Base-by-base conservation (phyloP, 2,329 filamentous ascomycete genomes). In the Rutstroemia sp. region DNA sequence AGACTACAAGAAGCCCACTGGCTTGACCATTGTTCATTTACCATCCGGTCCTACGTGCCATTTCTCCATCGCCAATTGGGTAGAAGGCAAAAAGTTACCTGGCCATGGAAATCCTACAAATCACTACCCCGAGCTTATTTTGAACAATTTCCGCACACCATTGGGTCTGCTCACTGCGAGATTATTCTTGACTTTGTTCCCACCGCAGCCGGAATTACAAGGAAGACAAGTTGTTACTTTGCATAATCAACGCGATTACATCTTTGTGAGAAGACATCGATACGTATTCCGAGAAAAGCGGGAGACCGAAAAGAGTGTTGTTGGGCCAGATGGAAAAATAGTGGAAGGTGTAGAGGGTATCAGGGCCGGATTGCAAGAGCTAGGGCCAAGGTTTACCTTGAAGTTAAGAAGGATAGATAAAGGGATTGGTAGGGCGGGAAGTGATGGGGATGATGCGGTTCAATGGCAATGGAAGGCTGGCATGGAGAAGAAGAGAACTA, bases 381-480 rank as follows among this genome's bases (percentile, higher is more conserved):
- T 96, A 23, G 92, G 92, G 0, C 92, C 90, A 7, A 78, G 85
- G 65, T 79, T 94, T 75, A 92, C 88, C 2, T 73, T 97, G 62
- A 97, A 97, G 76, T 74, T 99, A 67, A 83, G 92, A 64, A 83
- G 94, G 66, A 86, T 97, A 45, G 92, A 97, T 70, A 92, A 91
- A 73, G 92, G 92, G 0, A 88, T 99, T 62, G 83, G 83, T 14
- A 73, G 80, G 55, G 83, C 83, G 7, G 83, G 83, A 17, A 85
- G 82, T 64, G 78, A 84, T 59, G 81, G 68, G 14, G 64, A 68
- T 34, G 68, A 71, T 64, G 67, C 67, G 3, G 62, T 70, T 16
- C 69, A 95, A 69, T 97, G 94, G 92, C 83, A 96, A 70, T 99
- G 94, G 94, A 95, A 95, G 75, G 87, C 88, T 10, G 84, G 85